Conservation (phyloP, 108 stramenopile genomes). For the Skeletonema potamos region DNA sequence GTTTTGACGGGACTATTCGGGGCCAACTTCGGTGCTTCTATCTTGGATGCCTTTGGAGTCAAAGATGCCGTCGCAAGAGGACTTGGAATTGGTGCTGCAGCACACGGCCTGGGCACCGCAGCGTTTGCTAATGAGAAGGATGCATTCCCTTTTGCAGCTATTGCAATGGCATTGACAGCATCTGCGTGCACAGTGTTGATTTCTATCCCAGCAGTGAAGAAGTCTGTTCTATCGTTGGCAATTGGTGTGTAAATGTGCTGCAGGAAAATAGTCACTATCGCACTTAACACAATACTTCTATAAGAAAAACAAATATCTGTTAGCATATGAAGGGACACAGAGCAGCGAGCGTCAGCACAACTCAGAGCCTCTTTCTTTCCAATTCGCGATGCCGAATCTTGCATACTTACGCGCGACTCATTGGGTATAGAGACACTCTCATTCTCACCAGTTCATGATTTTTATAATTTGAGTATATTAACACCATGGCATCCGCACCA, state of each 20-base stretch:
- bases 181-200: constrained; percentile 69
- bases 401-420: too few relatives aligned
- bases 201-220: constrained; percentile 64
- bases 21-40: constrained; percentile 86
- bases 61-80: constrained; percentile 87
- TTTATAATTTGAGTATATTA: too few relatives aligned
- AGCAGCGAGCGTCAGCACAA: too few relatives aligned
- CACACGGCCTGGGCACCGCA: constrained; percentile 92
- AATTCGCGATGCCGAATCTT: too few relatives aligned
- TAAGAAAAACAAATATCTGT: too few relatives aligned
- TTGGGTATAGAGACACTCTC: too few relatives aligned
- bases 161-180: constrained; percentile 88
- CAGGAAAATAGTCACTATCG: too few relatives aligned
- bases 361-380: too few relatives aligned
- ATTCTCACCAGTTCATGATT: too few relatives aligned
- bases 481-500: background rate
- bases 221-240: constrained; percentile 56
- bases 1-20: constrained; percentile 91
- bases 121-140: constrained; percentile 88
- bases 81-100: constrained; percentile 86
- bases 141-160: constrained; percentile 92
- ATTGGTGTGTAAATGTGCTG: constrained; percentile 41
- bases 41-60: constrained; percentile 72
- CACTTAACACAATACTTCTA: too few relatives aligned
- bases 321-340: too few relatives aligned